A percentile compares a stretch with the other conserved stretches of the same genome.
Evolutionary conservation across 2,329 filamentous ascomycete genomes (phyloP).

Genomic region (Penicillium sp.): DNA sequence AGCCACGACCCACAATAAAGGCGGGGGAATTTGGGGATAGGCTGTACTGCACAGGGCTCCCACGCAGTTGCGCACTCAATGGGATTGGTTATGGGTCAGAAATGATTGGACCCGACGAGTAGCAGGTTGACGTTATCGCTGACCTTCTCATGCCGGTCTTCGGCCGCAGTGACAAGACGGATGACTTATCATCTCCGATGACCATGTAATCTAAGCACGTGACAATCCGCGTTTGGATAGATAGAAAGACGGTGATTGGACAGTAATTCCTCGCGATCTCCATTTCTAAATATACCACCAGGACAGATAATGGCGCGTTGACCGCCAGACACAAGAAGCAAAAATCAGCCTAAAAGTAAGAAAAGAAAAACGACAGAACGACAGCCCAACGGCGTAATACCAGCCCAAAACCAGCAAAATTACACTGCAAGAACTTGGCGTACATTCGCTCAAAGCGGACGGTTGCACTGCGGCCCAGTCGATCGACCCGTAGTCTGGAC

Average conservation of each 20-base stretch:
- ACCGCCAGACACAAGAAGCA: conserved; percentile 1
- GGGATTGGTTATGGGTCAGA: conserved; percentile 3
- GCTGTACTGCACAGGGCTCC: not conserved
- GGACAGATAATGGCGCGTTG: conserved; percentile 2
- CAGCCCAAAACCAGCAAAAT: not conserved
- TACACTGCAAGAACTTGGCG: conserved; percentile 20
- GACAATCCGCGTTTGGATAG: not conserved
- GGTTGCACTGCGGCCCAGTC: conserved; percentile 17
- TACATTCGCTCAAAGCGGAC: conserved; percentile 3
- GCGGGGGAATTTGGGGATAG: conserved; percentile 7
- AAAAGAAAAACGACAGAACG: not conserved
- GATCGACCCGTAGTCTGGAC: conserved; percentile 9
- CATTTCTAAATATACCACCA: no score
- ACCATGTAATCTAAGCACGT: conserved; percentile 4
- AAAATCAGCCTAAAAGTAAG: conserved; percentile 1
- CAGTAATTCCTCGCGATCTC: no score
- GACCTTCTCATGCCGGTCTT: conserved; percentile 16
- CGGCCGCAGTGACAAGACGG: conserved; percentile 1
- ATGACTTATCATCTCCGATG: no score
- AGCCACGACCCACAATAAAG: conserved; percentile 19
- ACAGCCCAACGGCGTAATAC: no score
- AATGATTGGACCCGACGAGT: conserved; percentile 16
- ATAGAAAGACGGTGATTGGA: no score
- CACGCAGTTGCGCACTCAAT: not conserved
- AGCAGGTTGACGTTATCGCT: conserved; percentile 14